Evolutionary conservation across 2,329 filamentous ascomycete genomes (phyloP).

Genomic region (Microsporum ferrugineum): DNA sequence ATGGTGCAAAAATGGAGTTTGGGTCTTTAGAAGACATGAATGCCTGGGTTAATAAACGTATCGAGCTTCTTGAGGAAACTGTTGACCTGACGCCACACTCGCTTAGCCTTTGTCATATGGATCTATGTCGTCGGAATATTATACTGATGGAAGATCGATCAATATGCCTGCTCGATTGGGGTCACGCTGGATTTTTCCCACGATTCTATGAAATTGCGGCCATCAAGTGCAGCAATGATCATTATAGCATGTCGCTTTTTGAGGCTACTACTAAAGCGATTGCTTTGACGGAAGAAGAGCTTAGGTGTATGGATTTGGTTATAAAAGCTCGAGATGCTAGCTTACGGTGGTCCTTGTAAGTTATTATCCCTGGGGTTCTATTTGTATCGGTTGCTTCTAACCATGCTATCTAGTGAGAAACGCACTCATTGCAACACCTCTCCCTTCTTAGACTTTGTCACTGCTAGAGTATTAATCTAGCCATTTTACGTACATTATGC

Average conservation of each 20-base stretch:
- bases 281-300: conserved; percentile 17
- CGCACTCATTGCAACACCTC: neutral
- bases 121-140: conserved; percentile 20
- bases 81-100: conserved; percentile 17
- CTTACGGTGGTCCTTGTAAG: conserved; percentile 3
- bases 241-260: conserved; percentile 12
- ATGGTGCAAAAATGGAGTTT: conserved; percentile 12
- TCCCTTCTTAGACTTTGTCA: neutral
- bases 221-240: conserved; percentile 15
- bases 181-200: conserved; percentile 17
- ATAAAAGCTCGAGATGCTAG: conserved; percentile 5
- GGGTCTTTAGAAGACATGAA: conserved; percentile 10
- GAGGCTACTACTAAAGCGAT: conserved; percentile 11
- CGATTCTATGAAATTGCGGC: conserved; percentile 18
- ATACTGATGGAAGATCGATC: conserved; percentile 17
- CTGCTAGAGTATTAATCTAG: neutral
- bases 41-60: conserved; percentile 11
- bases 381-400: neutral
- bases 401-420: neutral
- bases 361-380: neutral
- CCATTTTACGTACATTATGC: no score
- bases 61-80: conserved; percentile 13
- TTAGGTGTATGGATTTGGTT: conserved; percentile 15
- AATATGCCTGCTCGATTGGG: conserved; percentile 21
- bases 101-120: conserved; percentile 21